Percentiles rank a stretch among this genome's conserved stretches.
phyloP scores from a whole-genome alignment of 176 grass and related monocot species.

The Triticum monococcum region DNA sequence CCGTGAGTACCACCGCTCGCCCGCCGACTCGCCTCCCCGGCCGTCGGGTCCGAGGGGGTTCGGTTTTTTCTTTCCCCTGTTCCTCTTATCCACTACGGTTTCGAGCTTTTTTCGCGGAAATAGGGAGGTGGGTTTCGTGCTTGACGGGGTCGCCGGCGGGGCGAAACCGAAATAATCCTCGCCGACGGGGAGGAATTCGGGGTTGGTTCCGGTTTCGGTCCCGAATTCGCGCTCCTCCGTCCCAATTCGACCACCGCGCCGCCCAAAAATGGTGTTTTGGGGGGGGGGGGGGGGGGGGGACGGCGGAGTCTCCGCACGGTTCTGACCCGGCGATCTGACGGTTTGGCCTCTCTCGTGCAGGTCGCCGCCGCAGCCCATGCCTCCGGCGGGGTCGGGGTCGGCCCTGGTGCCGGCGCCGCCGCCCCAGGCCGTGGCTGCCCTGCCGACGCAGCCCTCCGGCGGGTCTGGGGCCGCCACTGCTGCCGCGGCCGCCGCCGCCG shows the following conservation, averaged over 20 bases:
- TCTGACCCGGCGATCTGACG: slow-evolving; percentile 25
- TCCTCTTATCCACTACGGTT: neutral
- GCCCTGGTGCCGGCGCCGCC: neutral
- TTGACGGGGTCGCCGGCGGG: neutral
- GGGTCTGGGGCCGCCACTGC: neutral
- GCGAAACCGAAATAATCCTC: neutral
- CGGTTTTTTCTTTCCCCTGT: neutral
- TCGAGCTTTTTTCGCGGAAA: neutral
- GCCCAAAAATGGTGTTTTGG: slow-evolving; percentile 26
- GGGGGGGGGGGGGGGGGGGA: neutral
- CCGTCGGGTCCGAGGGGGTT: neutral
- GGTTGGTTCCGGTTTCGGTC: neutral
- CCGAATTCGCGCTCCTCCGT: neutral
- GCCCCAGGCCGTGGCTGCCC: slow-evolving; percentile 18
- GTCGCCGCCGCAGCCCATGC: slow-evolving; percentile 48
- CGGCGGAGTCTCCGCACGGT: neutral
- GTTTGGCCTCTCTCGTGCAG: slow-evolving; percentile 21
- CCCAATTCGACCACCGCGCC: neutral
- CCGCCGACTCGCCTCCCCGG: neutral
- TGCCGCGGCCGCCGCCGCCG: neutral
- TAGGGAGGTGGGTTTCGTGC: neutral
- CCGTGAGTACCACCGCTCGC: slow-evolving; percentile 55
- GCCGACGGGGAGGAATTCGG: neutral
- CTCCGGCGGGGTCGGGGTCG: slow-evolving; percentile 21
- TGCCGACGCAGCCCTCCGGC: slow-evolving; percentile 4